phyloP scores from a whole-genome alignment of 2,329 filamentous ascomycete species.

The Tolypocladium inflatum region DNA sequence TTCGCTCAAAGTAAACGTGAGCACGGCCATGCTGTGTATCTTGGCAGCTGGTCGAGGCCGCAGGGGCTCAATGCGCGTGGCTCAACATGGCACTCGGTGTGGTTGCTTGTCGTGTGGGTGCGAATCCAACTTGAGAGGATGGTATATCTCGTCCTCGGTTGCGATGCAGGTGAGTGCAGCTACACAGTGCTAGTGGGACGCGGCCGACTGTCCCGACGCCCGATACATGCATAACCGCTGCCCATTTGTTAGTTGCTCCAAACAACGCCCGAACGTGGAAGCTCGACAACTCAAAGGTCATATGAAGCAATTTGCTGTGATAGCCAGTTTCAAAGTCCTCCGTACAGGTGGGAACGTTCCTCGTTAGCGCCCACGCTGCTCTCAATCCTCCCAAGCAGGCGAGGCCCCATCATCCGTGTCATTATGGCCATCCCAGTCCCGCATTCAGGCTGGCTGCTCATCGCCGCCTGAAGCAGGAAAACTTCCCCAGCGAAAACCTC shows the following conservation, averaged over 20 bases:
- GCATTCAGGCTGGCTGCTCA: not conserved
- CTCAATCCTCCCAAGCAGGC: not conserved
- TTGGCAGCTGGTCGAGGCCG: not conserved
- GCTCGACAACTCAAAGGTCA: not conserved
- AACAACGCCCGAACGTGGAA: no score
- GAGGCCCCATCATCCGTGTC: not conserved
- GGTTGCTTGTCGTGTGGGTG: not conserved
- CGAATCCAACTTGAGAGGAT: not conserved
- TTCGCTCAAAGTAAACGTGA: constrained; percentile 65
- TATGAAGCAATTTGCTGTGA: not conserved
- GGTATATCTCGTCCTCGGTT: not conserved
- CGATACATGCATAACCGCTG: not conserved
- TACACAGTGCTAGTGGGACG: not conserved
- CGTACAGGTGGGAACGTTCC: not conserved
- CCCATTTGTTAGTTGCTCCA: not conserved
- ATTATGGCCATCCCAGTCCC: not conserved
- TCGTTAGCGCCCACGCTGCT: not conserved
- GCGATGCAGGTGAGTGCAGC: not conserved
- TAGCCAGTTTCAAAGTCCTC: not conserved
- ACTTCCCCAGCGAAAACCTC: constrained; percentile 38
- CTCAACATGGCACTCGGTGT: not conserved
- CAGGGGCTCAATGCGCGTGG: not conserved
- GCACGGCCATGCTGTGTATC: constrained; percentile 39
- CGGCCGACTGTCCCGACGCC: not conserved
- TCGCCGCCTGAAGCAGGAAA: constrained; percentile 38